phyloP scores from a whole-genome alignment of 148 eudicot genomes.

The Heliosperma pusillum region DNA sequence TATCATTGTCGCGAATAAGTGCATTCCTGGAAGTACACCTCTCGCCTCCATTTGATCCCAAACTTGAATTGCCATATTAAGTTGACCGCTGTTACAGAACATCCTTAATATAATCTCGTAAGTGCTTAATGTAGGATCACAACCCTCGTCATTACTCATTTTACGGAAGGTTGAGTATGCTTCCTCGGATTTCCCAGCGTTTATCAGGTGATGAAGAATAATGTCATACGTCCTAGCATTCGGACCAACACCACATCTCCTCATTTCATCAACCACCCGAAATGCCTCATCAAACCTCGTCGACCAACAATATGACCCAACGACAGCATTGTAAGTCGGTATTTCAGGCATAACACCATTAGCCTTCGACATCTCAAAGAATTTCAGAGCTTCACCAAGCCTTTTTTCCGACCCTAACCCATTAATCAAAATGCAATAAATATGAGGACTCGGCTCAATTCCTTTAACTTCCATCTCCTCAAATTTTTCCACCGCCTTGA shows the following conservation, averaged over 20 bases:
- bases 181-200: conserved; percentile 44
- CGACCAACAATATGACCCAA: conserved; percentile 80
- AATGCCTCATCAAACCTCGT: conserved; percentile 65
- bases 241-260: conserved; percentile 57
- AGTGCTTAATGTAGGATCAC: conserved; percentile 61
- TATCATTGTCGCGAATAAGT: conserved; percentile 65
- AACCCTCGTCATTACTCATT: conserved; percentile 46
- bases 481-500: conserved; percentile 49
- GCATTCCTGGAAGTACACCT: conserved; percentile 80
- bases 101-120: conserved; percentile 77
- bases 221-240: conserved; percentile 75
- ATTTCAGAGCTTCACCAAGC: conserved; percentile 57
- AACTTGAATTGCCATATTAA: conserved; percentile 52
- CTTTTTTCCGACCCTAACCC: conserved; percentile 66
- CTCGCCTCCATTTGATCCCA: conserved; percentile 79
- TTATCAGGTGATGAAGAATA: conserved; percentile 70
- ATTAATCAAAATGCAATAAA: conserved; percentile 76
- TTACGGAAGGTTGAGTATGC: conserved; percentile 58
- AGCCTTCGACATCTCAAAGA: conserved; percentile 54
- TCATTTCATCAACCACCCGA: conserved; percentile 70
- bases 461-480: conserved; percentile 56
- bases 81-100: conserved; percentile 57
- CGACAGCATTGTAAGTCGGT: conserved; percentile 78
- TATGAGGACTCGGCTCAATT: conserved; percentile 54
- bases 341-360: conserved; percentile 48